A percentile compares a stretch with the other conserved stretches of the same genome.
Evolutionary conservation across 2,329 filamentous ascomycete species (phyloP).

Genomic region (Phoma sp.): DNA sequence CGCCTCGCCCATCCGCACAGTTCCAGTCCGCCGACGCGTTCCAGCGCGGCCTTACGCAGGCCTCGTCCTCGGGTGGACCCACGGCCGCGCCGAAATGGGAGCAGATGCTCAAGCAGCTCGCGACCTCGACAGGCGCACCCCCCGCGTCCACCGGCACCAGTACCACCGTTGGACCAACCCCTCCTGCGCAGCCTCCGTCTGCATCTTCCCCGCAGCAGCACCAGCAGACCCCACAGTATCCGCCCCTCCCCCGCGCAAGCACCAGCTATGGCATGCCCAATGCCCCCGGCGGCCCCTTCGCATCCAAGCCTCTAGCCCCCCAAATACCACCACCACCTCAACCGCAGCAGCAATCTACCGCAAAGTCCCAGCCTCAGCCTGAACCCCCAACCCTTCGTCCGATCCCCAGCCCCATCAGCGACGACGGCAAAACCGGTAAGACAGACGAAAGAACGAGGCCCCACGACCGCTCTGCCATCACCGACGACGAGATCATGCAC

Average conservation of each 20-base stretch:
- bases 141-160: neutral
- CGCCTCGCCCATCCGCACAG: slow-evolving; percentile 42
- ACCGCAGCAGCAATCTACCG: neutral
- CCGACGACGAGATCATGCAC: too few species aligned
- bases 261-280: slow-evolving; percentile 24
- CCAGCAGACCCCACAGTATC: slow-evolving; percentile 19
- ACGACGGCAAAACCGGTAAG: slow-evolving; percentile 31
- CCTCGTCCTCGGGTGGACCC: slow-evolving; percentile 20
- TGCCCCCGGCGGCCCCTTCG: slow-evolving; percentile 7
- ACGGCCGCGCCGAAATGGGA: slow-evolving; percentile 40
- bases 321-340: slow-evolving; percentile 8
- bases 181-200: slow-evolving; percentile 13
- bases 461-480: too few species aligned
- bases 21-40: slow-evolving; percentile 55
- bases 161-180: neutral
- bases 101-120: slow-evolving; percentile 42
- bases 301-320: slow-evolving; percentile 10
- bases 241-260: slow-evolving; percentile 22
- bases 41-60: slow-evolving; percentile 47
- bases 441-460: too few species aligned
- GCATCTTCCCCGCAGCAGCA: slow-evolving; percentile 11
- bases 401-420: slow-evolving; percentile 42
- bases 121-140: slow-evolving; percentile 22
- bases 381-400: slow-evolving; percentile 29
- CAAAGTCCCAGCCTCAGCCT: neutral